phyloP scores from a whole-genome alignment of 805 yeast genomes.

The Ogataea glucozyma region DNA sequence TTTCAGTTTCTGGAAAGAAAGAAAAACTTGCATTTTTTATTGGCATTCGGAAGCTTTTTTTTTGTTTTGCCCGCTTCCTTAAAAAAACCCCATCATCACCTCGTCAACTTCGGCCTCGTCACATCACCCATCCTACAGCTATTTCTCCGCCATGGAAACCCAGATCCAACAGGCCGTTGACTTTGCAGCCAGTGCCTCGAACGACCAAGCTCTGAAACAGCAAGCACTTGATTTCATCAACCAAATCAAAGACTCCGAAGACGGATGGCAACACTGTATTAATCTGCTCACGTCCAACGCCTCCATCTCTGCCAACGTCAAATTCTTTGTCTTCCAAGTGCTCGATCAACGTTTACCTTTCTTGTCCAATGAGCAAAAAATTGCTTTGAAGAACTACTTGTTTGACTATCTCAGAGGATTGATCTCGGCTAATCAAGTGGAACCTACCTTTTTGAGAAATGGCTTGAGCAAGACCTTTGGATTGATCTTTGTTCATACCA shows the following conservation, averaged over 20 bases:
- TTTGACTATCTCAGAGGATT: slow-evolving; percentile 44
- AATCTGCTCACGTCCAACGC: slow-evolving; percentile 41
- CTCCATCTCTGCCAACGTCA: slow-evolving; percentile 50
- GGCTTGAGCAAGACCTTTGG: slow-evolving; percentile 59
- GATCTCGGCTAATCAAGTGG: slow-evolving; percentile 27
- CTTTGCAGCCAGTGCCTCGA: slow-evolving; percentile 72
- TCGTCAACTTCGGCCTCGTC: slow-evolving; percentile 1
- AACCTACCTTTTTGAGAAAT: slow-evolving; percentile 51
- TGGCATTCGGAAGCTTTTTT: slow-evolving; percentile 4
- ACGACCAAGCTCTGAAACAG: slow-evolving; percentile 60
- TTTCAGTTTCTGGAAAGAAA: not conserved
- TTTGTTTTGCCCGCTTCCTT: slow-evolving; percentile 8
- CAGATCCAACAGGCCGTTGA: slow-evolving; percentile 89
- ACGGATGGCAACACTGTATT: slow-evolving; percentile 58
- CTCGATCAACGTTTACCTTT: slow-evolving; percentile 55
- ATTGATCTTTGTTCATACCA: slow-evolving; percentile 49
- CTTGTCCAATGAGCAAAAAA: slow-evolving; percentile 47
- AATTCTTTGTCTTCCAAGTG: slow-evolving; percentile 71
- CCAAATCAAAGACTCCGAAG: slow-evolving; percentile 52
- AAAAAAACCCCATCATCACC: not conserved
- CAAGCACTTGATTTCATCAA: slow-evolving; percentile 58
- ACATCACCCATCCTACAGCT: not conserved
- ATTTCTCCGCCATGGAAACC: slow-evolving; percentile 32
- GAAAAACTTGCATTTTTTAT: not conserved
- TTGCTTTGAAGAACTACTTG: slow-evolving; percentile 47